These are phyloP conservation scores for Groenewaldozyma tartarivorans DNA, from an alignment of 805 yeast species.

Conservation along the genomic window DNA sequence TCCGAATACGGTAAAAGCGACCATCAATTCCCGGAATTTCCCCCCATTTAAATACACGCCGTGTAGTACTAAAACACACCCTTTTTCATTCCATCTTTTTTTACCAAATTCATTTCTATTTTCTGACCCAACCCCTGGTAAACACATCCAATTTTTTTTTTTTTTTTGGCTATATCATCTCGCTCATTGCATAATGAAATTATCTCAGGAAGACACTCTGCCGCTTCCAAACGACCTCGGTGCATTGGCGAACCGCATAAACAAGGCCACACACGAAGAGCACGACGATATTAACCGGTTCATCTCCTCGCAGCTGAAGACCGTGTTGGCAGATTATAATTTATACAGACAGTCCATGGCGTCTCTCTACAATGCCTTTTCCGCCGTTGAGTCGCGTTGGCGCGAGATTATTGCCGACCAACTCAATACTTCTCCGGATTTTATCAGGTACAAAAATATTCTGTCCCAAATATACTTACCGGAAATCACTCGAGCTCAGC, in stretches of 20 bases:
- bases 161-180: no score
- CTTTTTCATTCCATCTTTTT: no score
- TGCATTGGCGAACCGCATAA: slow-evolving; percentile 76
- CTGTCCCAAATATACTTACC: slow-evolving; percentile 59
- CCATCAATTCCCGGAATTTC: no score
- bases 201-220: slow-evolving; percentile 37
- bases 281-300: slow-evolving; percentile 64
- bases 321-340: slow-evolving; percentile 66
- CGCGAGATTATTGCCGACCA: no score
- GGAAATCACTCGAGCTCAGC: slow-evolving; percentile 52
- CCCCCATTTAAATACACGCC: no score
- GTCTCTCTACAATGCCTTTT: slow-evolving; percentile 23
- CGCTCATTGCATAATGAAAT: no score
- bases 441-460: slow-evolving; percentile 32
- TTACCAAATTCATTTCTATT: no score
- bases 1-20: no score
- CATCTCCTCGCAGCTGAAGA: slow-evolving; percentile 59
- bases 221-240: slow-evolving; percentile 77
- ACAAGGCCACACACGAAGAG: slow-evolving; percentile 50
- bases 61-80: no score
- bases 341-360: slow-evolving; percentile 71
- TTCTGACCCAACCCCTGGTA: no score
- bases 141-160: no score
- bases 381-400: slow-evolving; percentile 22
- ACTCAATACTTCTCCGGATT: slow-evolving; percentile 13